Evolutionary conservation across 2,329 filamentous ascomycete species (phyloP), one percentile per base, ranked within the genome.

Genomic region (Colletotrichum destructivum): DNA sequence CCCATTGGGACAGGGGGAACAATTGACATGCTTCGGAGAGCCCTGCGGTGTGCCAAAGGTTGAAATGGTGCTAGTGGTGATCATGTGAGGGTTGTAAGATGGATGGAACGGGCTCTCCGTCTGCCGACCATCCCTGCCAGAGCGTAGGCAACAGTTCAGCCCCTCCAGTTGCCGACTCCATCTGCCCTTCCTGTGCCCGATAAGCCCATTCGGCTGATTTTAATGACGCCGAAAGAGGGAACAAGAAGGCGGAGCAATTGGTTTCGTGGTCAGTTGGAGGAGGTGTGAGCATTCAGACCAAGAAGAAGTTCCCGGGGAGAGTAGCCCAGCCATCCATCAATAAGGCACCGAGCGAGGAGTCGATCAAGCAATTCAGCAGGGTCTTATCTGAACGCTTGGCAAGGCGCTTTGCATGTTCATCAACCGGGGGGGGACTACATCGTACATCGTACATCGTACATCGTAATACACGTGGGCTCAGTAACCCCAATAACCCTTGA

Each of bases 401-500:
- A 26, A 4, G 26, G 26, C 26, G 26, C 26, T 26, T 26, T 26
- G 26, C 26, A 26, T 26, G 26, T 26, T 26, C 26, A 26, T 26
- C 26, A 26, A 26, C 26, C 26, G 4, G 26, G 26, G 26, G 26
- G 4, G 26, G 26, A 26, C 26, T 26, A 26, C 26, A 1, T 3
- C 3, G 23, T 23, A 23, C 23, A 23, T 23, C 3, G 23, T 23
- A 23, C n/a, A n/a, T n/a, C n/a, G n/a, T n/a, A n/a, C n/a, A 26
- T 26, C 1, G 26, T 4, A 26, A 26, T 26, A 26, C 26, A 26
- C 26, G 3, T 26, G 26, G 26, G 26, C 35, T 61, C 11, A 70
- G 21, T 55, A 51, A 6, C 62, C 68, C 68, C 62, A 70, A 6
- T 67, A 70, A 2, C 63, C 68, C 55, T 70, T 71, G 21, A 62